phyloP scores from a whole-genome alignment of 306 rosid species.

The Vigna radiata region DNA sequence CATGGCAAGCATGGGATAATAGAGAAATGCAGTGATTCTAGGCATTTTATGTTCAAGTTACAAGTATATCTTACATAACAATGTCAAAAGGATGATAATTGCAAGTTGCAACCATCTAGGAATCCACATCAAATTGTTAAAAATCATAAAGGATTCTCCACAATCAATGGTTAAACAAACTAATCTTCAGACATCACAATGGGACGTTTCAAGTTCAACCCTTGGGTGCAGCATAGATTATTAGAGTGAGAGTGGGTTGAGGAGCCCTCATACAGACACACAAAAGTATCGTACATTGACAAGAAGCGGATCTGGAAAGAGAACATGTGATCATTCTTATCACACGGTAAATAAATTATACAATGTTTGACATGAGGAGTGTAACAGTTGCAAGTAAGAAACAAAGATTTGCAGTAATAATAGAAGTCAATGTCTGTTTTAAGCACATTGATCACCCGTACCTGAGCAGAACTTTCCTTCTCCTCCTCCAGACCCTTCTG shows the following conservation, averaged over 20 bases:
- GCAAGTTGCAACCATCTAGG: not conserved
- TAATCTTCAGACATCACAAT: not conserved
- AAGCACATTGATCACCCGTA: constrained; percentile 46
- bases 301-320: constrained; percentile 13
- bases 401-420: constrained; percentile 4
- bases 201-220: constrained; percentile 6
- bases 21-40: constrained; percentile 27
- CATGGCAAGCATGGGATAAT: constrained; percentile 7
- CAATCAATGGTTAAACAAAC: constrained; percentile 25
- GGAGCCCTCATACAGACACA: not conserved
- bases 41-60: not conserved
- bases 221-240: not conserved
- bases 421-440: constrained; percentile 25
- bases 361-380: constrained; percentile 15
- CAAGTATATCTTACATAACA: not conserved
- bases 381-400: constrained; percentile 29
- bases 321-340: not conserved
- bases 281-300: constrained; percentile 25
- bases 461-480: constrained; percentile 75
- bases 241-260: not conserved
- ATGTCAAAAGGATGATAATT: constrained; percentile 11
- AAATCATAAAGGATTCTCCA: not conserved
- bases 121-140: constrained; percentile 7
- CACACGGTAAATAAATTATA: constrained; percentile 19
- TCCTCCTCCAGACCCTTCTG: constrained; percentile 79